Evolutionary conservation across 192 early-diverging fungal species (phyloP).

Genomic region (Gorgonomyces haynaldii): DNA sequence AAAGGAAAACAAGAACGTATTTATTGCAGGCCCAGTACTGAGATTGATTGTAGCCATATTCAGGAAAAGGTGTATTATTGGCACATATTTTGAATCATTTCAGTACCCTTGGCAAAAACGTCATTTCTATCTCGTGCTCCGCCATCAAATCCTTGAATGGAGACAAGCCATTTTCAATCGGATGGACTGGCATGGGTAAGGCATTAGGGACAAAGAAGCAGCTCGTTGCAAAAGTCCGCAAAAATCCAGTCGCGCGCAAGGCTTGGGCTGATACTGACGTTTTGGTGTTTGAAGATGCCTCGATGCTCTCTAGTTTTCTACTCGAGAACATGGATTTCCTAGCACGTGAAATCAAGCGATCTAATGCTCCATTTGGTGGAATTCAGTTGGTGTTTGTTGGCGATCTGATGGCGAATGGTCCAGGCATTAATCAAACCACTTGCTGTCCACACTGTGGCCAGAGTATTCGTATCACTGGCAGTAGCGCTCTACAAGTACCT

Average conservation of each 20-base stretch:
- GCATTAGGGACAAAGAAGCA: constrained; percentile 8
- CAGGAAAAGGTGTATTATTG: constrained; percentile 7
- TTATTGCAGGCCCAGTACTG: constrained; percentile 6
- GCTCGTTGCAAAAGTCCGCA: constrained; percentile 4
- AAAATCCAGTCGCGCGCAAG: constrained; percentile 6
- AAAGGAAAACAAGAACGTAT: constrained; percentile 1
- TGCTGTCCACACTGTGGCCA: constrained; percentile 6
- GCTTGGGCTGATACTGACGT: constrained; percentile 4
- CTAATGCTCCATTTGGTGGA: constrained; percentile 3
- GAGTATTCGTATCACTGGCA: background rate
- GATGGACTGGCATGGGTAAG: constrained; percentile 11
- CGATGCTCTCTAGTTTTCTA: constrained; percentile 4
- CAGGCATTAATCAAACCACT: background rate
- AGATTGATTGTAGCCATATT: background rate
- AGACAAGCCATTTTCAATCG: background rate
- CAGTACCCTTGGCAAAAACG: background rate
- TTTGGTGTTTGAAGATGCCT: constrained; percentile 1
- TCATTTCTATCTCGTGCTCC: background rate
- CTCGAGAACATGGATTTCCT: constrained; percentile 9
- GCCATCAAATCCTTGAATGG: background rate
- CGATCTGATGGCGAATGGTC: background rate
- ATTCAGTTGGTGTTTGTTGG: constrained; percentile 6
- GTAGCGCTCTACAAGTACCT: background rate
- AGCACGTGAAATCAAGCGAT: constrained; percentile 2
- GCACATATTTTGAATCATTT: constrained; percentile 3